A percentile compares a stretch with the other conserved stretches of the same genome.
phyloP scores from a whole-genome alignment of 2,329 filamentous ascomycete genomes.

The Aspergillus jensenii region DNA sequence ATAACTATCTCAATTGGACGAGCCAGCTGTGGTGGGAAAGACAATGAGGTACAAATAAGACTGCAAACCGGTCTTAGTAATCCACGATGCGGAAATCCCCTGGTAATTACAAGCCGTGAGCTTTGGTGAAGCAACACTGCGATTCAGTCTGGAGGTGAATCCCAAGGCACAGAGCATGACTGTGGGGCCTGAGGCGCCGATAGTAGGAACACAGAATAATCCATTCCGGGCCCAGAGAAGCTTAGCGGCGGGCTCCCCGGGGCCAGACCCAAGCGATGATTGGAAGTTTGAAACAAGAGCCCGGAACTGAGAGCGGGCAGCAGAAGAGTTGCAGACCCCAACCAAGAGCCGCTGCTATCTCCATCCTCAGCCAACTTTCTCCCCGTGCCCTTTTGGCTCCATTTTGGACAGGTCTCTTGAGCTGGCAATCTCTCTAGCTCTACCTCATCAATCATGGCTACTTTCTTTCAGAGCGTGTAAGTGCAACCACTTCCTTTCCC shows the following conservation, averaged over 20 bases:
- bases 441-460: constrained; percentile 41
- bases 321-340: background rate
- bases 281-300: constrained; percentile 2
- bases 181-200: constrained; percentile 1
- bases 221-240: constrained; percentile 23
- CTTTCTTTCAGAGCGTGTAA: constrained; percentile 53
- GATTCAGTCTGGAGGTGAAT: background rate
- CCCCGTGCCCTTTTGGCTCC: constrained; percentile 1
- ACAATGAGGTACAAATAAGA: background rate
- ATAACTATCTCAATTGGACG: background rate
- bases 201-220: constrained; percentile 22
- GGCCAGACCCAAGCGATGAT: constrained; percentile 20
- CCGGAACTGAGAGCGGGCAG: background rate
- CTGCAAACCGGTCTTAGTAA: background rate
- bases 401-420: constrained; percentile 6
- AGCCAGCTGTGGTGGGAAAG: background rate
- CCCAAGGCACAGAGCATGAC: background rate
- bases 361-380: constrained; percentile 6
- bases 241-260: constrained; percentile 21
- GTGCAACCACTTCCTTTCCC: constrained; percentile 26
- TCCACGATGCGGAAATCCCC: background rate
- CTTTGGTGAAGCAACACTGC: background rate
- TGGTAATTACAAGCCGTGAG: background rate
- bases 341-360: constrained; percentile 8
- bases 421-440: background rate